Evolutionary conservation across 2,329 filamentous ascomycete species (phyloP), one percentile per base, ranked within the genome.

Genomic region (Clonostachys chloroleuca): DNA sequence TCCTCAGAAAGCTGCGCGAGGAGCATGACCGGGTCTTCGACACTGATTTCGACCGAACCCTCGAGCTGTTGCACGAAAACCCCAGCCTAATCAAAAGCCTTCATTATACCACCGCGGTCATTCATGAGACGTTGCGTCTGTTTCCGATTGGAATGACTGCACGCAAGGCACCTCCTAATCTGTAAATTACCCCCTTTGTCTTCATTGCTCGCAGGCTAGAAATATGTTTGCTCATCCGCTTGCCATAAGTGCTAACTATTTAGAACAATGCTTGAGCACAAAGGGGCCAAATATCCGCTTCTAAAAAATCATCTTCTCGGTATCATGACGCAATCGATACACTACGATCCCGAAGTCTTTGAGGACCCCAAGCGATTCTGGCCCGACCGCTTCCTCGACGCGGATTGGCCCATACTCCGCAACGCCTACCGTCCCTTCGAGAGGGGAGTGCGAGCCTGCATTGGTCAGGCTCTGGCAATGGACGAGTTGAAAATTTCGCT

Each of bases 41-140:
- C 0, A 44, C 46, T 1, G 49, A 55, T 7, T 34, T 68, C 8
- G 54, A 63, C 5, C 54, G 59, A 3, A 58, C 62, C 8, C 58
- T 62, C 1, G 65, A 66, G 33, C 54, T 54, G 0, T 54, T 72
- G 13, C 58, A 72, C 4, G 59, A 64, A 12, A 58, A 73, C 5
- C 71, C 75, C 1, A 59, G 67, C 33, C 63, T 72, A 5, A 61
- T 82, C 44, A 75, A 75, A 52, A 61, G 69, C 8, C 63, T 83
- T 5, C 62, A 66, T 0, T 82, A 79, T 53, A 77, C 76, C 2
- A 64, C 63, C 4, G 77, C 74, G n/a, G 69, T 80, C 6, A 69
- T 80, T 47, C 78, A 78, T 49, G 80, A 84, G 56, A 63, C 70
- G 0, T 63, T 83, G 2, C 68, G 78, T 3, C 53, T 81, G 13